Evolutionary conservation across 768 basidiomycete genomes (phyloP).

Genomic region (Boletus vermiculosoides): DNA sequence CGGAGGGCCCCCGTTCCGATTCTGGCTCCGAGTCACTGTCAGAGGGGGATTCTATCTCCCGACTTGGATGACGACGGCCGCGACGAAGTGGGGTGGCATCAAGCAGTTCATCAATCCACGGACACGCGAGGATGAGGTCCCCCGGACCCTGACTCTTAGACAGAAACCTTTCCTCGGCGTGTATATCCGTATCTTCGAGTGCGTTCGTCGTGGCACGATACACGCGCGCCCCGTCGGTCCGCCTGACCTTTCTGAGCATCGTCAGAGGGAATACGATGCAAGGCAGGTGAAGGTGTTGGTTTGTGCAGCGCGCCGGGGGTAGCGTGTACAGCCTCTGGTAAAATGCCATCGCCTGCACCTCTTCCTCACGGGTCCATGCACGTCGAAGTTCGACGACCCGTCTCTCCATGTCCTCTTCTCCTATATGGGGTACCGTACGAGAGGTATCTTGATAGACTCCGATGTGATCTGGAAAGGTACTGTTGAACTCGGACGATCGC

Average conservation of each 20-base stretch:
- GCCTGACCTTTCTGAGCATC: background rate
- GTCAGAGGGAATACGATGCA: conserved; percentile 19
- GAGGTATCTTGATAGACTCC: conserved; percentile 7
- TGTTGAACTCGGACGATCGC: conserved; percentile 21
- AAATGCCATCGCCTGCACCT: conserved; percentile 2
- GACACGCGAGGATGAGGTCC: conserved; percentile 17
- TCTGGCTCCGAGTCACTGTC: conserved; percentile 4
- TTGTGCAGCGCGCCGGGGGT: conserved; percentile 3
- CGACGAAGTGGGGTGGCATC: background rate
- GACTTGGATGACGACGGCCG: background rate
- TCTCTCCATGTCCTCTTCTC: conserved; percentile 6
- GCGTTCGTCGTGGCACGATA: conserved; percentile 6
- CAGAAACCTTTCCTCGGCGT: background rate
- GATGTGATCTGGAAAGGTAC: conserved; percentile 18
- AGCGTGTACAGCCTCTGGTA: conserved; percentile 1
- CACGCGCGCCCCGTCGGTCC: background rate
- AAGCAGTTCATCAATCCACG: conserved; percentile 19
- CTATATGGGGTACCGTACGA: conserved; percentile 5
- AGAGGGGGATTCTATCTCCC: background rate
- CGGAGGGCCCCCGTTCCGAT: background rate
- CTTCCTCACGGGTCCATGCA: conserved; percentile 1
- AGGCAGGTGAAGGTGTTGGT: conserved; percentile 14
- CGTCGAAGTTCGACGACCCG: background rate
- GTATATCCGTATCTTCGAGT: conserved; percentile 15
- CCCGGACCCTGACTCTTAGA: background rate